phyloP scores from a whole-genome alignment of 1,284 basidiomycete species.

The Ceratobasidium sp. region DNA sequence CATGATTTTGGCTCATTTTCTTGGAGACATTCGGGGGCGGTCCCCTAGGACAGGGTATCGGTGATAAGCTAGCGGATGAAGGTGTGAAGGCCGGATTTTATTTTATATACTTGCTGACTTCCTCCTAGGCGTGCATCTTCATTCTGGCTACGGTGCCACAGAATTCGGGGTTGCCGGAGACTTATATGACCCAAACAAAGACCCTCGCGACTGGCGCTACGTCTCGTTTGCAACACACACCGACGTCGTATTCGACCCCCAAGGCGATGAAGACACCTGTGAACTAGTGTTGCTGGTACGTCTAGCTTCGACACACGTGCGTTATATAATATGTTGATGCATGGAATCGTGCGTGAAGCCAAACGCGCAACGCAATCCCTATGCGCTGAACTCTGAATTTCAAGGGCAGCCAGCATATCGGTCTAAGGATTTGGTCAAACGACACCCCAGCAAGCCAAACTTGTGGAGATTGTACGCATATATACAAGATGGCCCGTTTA shows the following conservation, averaged over 20 bases:
- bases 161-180: neutral
- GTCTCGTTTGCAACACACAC: conserved; percentile 15
- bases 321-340: neutral
- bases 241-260: neutral
- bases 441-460: conserved; percentile 36
- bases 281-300: conserved; percentile 39
- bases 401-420: conserved; percentile 39
- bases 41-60: neutral
- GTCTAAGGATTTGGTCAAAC: conserved; percentile 41
- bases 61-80: conserved; percentile 11
- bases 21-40: conserved; percentile 37
- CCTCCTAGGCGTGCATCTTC: conserved; percentile 4
- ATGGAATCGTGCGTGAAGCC: neutral
- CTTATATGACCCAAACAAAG: neutral
- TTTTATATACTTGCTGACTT: neutral
- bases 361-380: conserved; percentile 11
- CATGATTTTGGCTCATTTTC: neutral
- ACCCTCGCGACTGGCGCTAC: conserved; percentile 37
- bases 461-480: conserved; percentile 41
- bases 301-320: neutral
- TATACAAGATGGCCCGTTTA: neutral
- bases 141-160: neutral
- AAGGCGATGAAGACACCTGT: conserved; percentile 12
- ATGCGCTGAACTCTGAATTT: conserved; percentile 25
- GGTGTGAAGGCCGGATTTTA: neutral